Evolutionary conservation across 2,329 filamentous ascomycete genomes (phyloP), one percentile per base, ranked within the genome.

Genomic region (Domatiomyces catenatus): DNA sequence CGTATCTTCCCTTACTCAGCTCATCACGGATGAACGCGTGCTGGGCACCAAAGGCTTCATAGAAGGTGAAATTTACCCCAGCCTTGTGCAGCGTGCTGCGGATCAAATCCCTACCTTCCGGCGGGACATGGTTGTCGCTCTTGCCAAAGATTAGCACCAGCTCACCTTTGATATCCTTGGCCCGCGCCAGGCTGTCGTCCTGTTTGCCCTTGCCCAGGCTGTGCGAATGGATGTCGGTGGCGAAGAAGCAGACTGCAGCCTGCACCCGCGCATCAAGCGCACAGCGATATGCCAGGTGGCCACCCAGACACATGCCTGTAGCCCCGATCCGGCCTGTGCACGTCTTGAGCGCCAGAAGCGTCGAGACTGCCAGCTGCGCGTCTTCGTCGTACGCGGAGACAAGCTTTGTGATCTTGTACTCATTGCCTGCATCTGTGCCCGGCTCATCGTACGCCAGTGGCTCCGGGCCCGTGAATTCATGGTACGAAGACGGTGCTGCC

Each of bases 21-120:
- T 95, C 89, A 62, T 95, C 89, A 17, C 89, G 76, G 64, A 95
- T 93, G 64, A 95, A 95, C 4, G 89, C 89, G 70, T 94, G 89
- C 67, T 94, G 89, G 2, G 89, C 88, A 80, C 86, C 90, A n/a
- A 86, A 85, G 57, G 85, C 80, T 69, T 95, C 89, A 68, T 92
- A 87, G 65, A 86, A 94, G 62, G 79, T 83, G 61, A 90, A 89
- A 8, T 76, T 73, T 4, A 83, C 76, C 8, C 83, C 83, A 5
- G 81, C 79, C 19, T 86, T 86, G 60, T 89, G 80, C 60, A 94
- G 72, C 54, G 86, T 89, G 64, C 79, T 79, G 52, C 88, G 79
- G 64, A 94, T 92, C 58, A 93, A 67, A 66, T 94, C 87, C 17
- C 89, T 76, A 1, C 89, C 89, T 42, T 77, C 77, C 39, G 86